A percentile compares a stretch with the other conserved stretches of the same genome.
phyloP scores from a whole-genome alignment of 2,329 filamentous ascomycete species.

The Venturia oleaginea region DNA sequence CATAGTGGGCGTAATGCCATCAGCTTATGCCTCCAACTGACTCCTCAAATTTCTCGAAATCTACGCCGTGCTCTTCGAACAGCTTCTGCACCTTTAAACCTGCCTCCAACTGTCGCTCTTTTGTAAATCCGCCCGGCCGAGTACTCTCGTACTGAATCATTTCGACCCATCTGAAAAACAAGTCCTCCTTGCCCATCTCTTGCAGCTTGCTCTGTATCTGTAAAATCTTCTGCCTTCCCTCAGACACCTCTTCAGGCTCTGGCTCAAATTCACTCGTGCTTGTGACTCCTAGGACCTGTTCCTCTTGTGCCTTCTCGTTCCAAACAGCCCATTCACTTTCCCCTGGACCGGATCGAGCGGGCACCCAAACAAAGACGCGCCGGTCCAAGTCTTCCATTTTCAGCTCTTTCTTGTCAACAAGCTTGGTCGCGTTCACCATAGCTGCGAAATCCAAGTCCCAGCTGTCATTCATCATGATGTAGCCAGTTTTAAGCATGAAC shows the following conservation, averaged over 20 bases:
- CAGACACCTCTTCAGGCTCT: constrained; percentile 41
- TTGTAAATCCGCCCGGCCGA: constrained; percentile 67
- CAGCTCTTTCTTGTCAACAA: constrained; percentile 56
- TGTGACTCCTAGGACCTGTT: constrained; percentile 21
- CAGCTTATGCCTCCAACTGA: constrained; percentile 48
- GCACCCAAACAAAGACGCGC: constrained; percentile 53
- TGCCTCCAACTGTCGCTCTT: constrained; percentile 61
- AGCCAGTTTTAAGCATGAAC: constrained; percentile 72
- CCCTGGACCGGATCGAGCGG: constrained; percentile 22
- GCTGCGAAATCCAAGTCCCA: constrained; percentile 82
- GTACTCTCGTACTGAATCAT: constrained; percentile 81
- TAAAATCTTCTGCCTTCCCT: constrained; percentile 64
- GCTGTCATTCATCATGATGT: constrained; percentile 71
- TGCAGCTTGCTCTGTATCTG: constrained; percentile 69
- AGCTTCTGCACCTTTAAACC: constrained; percentile 66
- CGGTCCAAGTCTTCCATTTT: constrained; percentile 59
- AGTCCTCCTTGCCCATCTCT: constrained; percentile 69
- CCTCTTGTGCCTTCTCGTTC: constrained; percentile 33
- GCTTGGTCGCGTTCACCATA: constrained; percentile 64
- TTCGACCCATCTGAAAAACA: constrained; percentile 92
- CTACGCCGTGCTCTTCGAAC: constrained; percentile 65
- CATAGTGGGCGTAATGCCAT: neutral
- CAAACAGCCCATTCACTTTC: constrained; percentile 62
- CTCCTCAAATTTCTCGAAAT: constrained; percentile 74
- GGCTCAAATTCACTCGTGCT: constrained; percentile 19